Evolutionary conservation across 2,329 filamentous ascomycete genomes (phyloP).

Genomic region (Diaporthe vaccinii): DNA sequence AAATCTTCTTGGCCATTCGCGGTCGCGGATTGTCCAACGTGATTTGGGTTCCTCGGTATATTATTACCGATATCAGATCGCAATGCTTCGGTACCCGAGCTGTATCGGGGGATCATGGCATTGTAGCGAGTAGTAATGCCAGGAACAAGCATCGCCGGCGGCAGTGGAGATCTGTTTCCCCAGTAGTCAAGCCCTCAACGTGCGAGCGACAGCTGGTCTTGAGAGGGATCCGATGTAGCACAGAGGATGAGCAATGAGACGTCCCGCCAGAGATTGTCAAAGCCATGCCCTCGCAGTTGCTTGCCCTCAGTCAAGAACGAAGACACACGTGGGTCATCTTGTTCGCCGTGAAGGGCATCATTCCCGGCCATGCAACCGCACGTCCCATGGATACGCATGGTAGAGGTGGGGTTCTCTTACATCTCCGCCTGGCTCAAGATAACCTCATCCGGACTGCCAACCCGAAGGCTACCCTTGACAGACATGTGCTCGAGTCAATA

Average conservation of each 20-base stretch:
- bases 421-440: conserved; percentile 23
- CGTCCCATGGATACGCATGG: conserved; percentile 9
- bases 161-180: no score
- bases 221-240: background rate
- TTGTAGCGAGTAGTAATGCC: background rate
- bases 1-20: background rate
- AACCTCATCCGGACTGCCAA: conserved; percentile 14
- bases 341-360: conserved; percentile 19
- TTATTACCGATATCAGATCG: conserved; percentile 12
- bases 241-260: no score
- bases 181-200: background rate
- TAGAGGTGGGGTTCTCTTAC: conserved; percentile 4
- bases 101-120: background rate
- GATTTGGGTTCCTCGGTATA: background rate
- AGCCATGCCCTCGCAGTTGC: background rate
- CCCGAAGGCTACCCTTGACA: background rate
- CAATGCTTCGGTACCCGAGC: background rate
- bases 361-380: conserved; percentile 29
- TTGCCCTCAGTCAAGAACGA: background rate
- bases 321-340: background rate
- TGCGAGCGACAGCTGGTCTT: background rate
- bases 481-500: conserved; percentile 29
- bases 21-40: background rate
- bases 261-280: fast-evolving
- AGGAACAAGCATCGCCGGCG: background rate